Conservation (phyloP, 306 rosid species). For the Potentilla sterilis region DNA sequence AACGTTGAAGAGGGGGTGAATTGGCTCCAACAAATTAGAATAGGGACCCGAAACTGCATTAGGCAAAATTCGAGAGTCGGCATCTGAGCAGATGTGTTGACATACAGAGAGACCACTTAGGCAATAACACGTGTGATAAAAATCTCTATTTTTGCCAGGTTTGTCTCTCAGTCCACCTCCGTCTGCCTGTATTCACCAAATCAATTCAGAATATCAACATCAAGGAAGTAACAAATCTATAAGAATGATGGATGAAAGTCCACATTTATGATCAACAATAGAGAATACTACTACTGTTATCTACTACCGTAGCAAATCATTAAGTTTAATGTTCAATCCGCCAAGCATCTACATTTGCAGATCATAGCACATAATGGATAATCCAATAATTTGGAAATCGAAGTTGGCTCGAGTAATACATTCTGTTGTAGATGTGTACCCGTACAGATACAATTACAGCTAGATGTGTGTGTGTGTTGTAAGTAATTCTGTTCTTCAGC, state of each 20-base stretch:
- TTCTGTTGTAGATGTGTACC: background rate
- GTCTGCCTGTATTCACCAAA: constrained; percentile 50
- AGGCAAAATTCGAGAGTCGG: constrained; percentile 56
- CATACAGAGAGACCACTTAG: constrained; percentile 84
- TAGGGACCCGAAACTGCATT: constrained; percentile 62
- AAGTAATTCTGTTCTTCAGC: background rate
- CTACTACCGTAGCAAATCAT: background rate
- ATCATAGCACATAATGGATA: no score
- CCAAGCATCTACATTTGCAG: background rate
- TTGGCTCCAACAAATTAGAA: constrained; percentile 70
- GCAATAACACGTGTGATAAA: constrained; percentile 90
- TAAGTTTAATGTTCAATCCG: background rate
- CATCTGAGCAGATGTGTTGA: constrained; percentile 62
- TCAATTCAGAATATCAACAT: background rate
- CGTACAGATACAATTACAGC: background rate
- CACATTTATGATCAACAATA: background rate
- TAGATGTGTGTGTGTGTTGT: background rate
- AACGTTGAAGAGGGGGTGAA: constrained; percentile 81
- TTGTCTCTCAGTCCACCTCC: constrained; percentile 87
- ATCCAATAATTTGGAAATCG: no score
- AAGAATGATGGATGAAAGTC: background rate
- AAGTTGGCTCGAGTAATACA: background rate
- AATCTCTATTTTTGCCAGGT: constrained; percentile 74
- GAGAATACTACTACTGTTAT: background rate
- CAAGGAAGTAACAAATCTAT: background rate